A percentile compares a stretch with the other conserved stretches of the same genome.
Evolutionary conservation across 2,329 filamentous ascomycete genomes (phyloP).

Genomic region (Sclerotinia minor): DNA sequence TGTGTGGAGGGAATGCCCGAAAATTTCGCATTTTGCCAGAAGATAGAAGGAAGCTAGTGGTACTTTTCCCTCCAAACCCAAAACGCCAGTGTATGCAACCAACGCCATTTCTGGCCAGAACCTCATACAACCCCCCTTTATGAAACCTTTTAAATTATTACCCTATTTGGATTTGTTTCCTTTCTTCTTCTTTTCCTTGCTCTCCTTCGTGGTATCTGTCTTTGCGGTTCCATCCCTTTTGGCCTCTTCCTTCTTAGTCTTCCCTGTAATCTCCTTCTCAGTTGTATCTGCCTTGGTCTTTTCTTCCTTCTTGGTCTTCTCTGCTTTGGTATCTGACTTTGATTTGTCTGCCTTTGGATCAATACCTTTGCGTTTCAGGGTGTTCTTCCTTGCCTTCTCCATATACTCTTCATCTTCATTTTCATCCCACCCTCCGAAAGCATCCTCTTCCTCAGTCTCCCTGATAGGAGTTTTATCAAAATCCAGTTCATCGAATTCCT

Average conservation of each 20-base stretch:
- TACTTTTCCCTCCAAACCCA: slow-evolving; percentile 7
- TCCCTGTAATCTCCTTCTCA: slow-evolving; percentile 5
- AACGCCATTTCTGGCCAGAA: not conserved
- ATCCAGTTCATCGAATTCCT: slow-evolving; percentile 48
- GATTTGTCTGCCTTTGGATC: slow-evolving; percentile 62
- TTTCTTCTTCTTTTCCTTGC: slow-evolving; percentile 24
- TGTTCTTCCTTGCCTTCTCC: slow-evolving; percentile 69
- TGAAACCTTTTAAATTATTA: not conserved
- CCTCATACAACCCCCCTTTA: not conserved
- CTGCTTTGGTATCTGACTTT: slow-evolving; percentile 30
- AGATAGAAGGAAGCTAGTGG: slow-evolving; percentile 13
- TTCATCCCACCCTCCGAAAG: slow-evolving; percentile 74
- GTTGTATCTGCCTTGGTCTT: not conserved
- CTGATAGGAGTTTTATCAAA: slow-evolving; percentile 66
- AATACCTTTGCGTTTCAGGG: slow-evolving; percentile 71
- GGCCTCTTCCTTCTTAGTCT: slow-evolving; percentile 7
- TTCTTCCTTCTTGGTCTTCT: slow-evolving; percentile 21
- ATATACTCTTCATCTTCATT: slow-evolving; percentile 72
- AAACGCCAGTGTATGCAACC: slow-evolving; percentile 18
- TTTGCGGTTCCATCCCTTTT: slow-evolving; percentile 12
- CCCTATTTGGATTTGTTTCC: slow-evolving; percentile 19
- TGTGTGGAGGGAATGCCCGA: not conserved
- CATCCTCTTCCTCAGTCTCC: slow-evolving; percentile 47
- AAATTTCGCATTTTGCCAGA: slow-evolving; percentile 11
- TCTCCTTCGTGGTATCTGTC: not conserved